Conservation (phyloP, 805 yeast species). For the Debaryomyces prosopidis region DNA sequence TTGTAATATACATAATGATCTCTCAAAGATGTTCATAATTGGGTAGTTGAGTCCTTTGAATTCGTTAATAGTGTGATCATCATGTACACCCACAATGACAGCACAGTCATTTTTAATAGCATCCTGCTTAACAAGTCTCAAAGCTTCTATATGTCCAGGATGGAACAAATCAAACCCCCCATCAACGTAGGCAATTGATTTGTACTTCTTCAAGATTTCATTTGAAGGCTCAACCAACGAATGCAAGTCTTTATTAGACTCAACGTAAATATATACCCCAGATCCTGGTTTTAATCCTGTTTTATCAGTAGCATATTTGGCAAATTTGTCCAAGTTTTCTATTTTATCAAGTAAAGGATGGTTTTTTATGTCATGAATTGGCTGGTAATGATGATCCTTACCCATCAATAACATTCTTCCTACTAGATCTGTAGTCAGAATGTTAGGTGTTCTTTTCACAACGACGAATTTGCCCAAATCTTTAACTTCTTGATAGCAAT, state of each 20-base stretch:
- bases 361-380: slow-evolving; percentile 22
- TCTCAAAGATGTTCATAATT: slow-evolving; percentile 84
- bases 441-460: slow-evolving; percentile 93
- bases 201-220: slow-evolving; percentile 13
- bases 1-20: slow-evolving; percentile 85
- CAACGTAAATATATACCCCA: slow-evolving; percentile 50
- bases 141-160: slow-evolving; percentile 85
- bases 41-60: slow-evolving; percentile 69
- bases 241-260: slow-evolving; percentile 23
- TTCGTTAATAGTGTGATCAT: slow-evolving; percentile 55
- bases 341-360: slow-evolving; percentile 28
- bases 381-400: slow-evolving; percentile 55
- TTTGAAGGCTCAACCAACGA: slow-evolving; percentile 36
- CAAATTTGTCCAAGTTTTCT: slow-evolving; percentile 45
- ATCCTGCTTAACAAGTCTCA: slow-evolving; percentile 47
- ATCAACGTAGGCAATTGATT: slow-evolving; percentile 55
- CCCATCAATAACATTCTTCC: slow-evolving; percentile 75
- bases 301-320: slow-evolving; percentile 58
- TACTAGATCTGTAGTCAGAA: slow-evolving; percentile 92
- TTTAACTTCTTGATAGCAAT: slow-evolving; percentile 83
- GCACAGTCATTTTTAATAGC: slow-evolving; percentile 38
- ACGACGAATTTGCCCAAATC: slow-evolving; percentile 82
- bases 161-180: slow-evolving; percentile 93
- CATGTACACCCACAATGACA: slow-evolving; percentile 69
- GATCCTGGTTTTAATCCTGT: slow-evolving; percentile 62